phyloP scores from a whole-genome alignment of 176 grass and related monocot species.

The Rhipidocladum racemiflorum region DNA sequence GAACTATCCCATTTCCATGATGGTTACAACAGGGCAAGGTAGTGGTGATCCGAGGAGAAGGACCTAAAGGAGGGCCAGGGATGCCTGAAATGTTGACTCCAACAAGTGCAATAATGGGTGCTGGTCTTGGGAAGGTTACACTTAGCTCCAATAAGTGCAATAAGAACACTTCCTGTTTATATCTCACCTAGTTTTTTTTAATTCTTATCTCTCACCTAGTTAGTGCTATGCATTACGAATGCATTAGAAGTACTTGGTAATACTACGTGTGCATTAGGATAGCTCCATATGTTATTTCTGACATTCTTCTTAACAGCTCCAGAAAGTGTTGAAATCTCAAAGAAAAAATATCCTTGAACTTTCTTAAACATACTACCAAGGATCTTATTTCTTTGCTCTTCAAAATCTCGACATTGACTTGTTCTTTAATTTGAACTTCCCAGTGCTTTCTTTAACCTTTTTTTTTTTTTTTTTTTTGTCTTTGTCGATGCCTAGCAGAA shows the following conservation, averaged over 20 bases:
- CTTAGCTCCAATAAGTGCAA: not conserved
- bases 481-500: not conserved
- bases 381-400: not conserved
- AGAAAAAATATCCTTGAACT: not conserved
- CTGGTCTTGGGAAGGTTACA: constrained; percentile 89
- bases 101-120: constrained; percentile 98
- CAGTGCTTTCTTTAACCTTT: not conserved
- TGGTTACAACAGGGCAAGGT: constrained; percentile 57
- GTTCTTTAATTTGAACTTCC: not conserved
- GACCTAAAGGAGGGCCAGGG: constrained; percentile 92
- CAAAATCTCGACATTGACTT: not conserved
- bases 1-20: constrained; percentile 13
- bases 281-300: not conserved
- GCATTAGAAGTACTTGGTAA: not conserved
- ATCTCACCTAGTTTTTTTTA: not conserved
- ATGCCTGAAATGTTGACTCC: constrained; percentile 99
- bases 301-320: not conserved
- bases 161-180: not conserved
- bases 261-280: not conserved
- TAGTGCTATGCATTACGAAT: not conserved
- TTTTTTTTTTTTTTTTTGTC: not conserved
- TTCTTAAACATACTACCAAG: not conserved
- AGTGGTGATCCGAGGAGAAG: constrained; percentile 89
- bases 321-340: not conserved
- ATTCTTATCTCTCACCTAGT: not conserved